These are phyloP conservation scores for Dictyophora rubrovolvata DNA, from an alignment of 768 basidiomycete genomes.

Conservation along the genomic window DNA sequence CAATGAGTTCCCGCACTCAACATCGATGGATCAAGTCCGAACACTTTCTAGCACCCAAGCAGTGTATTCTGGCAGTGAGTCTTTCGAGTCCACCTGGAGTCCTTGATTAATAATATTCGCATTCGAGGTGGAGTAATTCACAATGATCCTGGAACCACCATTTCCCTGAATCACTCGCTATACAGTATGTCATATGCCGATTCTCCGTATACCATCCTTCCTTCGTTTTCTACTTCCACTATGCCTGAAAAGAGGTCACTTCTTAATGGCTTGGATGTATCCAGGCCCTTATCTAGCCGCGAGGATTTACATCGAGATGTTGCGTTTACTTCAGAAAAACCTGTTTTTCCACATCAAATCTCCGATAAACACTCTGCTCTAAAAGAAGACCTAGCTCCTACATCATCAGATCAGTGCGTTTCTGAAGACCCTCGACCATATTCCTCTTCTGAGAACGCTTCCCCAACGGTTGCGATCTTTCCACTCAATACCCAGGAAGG, in stretches of 20 bases:
- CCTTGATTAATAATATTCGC: too few species aligned
- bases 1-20: not conserved
- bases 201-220: too few species aligned
- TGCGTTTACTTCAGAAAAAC: not conserved
- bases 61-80: too few species aligned
- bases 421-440: not conserved
- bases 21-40: not conserved
- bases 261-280: not conserved
- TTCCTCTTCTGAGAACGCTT: not conserved
- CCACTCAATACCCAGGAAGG: not conserved
- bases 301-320: not conserved
- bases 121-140: too few species aligned
- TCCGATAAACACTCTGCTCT: not conserved
- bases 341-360: not conserved
- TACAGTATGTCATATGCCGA: too few species aligned
- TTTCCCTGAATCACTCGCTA: too few species aligned
- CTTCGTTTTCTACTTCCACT: not conserved
- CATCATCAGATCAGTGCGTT: not conserved
- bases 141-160: too few species aligned
- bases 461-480: not conserved
- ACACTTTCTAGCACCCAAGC: too few species aligned
- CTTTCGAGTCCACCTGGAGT: too few species aligned
- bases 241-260: not conserved
- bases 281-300: not conserved
- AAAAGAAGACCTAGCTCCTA: not conserved